Evolutionary conservation across 1,284 basidiomycete species (phyloP).

Genomic region (Apiotrichum sp.): DNA sequence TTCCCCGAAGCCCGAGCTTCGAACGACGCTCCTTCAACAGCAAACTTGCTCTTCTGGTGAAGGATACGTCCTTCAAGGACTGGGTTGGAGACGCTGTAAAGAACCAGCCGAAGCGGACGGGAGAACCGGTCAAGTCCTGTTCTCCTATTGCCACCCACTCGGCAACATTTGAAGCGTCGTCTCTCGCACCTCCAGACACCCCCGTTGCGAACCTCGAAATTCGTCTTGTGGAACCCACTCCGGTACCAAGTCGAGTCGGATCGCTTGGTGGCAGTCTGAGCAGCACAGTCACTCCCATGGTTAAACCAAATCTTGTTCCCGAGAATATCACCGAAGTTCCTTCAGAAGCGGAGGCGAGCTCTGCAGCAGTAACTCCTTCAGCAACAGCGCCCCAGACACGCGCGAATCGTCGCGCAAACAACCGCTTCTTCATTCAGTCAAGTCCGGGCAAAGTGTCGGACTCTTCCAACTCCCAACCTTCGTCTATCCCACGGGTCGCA

Average conservation of each 20-base stretch:
- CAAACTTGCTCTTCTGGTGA: constrained; percentile 33
- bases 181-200: constrained; percentile 20
- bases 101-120: neutral
- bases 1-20: constrained; percentile 14
- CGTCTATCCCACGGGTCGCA: neutral
- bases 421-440: constrained; percentile 13
- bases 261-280: constrained; percentile 26
- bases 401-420: neutral
- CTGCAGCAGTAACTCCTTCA: constrained; percentile 10
- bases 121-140: too few species aligned
- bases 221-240: constrained; percentile 43
- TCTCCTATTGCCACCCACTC: too few species aligned
- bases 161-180: neutral
- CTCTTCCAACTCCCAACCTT: constrained; percentile 21
- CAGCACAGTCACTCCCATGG: neutral
- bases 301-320: constrained; percentile 4
- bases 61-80: constrained; percentile 38
- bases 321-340: constrained; percentile 19
- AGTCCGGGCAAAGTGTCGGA: constrained; percentile 20
- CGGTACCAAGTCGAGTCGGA: constrained; percentile 39
- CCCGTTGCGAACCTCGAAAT: constrained; percentile 37
- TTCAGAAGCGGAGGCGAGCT: constrained; percentile 14
- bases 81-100: constrained; percentile 41
- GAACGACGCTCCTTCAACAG: constrained; percentile 35
- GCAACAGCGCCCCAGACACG: neutral